phyloP scores from a whole-genome alignment of 2,329 filamentous ascomycete species.

The Botrytis hyacinthi region DNA sequence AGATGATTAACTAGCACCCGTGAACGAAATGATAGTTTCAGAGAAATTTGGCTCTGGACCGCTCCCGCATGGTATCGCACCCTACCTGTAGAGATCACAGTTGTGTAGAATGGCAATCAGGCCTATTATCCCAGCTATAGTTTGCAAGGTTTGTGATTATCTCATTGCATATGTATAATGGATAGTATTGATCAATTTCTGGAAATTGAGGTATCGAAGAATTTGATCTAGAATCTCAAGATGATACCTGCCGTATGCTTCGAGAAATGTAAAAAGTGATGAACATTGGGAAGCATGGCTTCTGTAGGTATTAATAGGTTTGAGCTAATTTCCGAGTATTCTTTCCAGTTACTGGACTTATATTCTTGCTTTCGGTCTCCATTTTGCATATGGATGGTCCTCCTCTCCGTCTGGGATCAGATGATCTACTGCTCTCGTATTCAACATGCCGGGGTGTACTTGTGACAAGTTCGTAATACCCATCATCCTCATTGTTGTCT shows the following conservation, averaged over 20 bases:
- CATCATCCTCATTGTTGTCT: constrained; percentile 64
- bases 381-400: constrained; percentile 47
- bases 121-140: too few relatives aligned
- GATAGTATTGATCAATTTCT: background rate
- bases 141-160: background rate
- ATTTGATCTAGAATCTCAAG: background rate
- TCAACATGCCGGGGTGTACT: constrained; percentile 60
- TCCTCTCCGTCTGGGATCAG: constrained; percentile 43
- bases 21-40: background rate
- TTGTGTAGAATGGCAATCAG: background rate
- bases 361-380: constrained; percentile 37
- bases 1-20: background rate
- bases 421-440: constrained; percentile 51
- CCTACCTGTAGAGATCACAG: background rate
- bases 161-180: background rate
- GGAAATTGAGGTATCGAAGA: background rate
- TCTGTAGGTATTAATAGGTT: background rate
- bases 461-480: constrained; percentile 61
- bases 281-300: background rate
- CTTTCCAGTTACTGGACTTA: constrained; percentile 21
- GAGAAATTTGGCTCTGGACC: background rate
- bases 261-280: background rate
- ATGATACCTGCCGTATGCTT: background rate
- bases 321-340: background rate
- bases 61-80: background rate